Percentiles rank a stretch among this genome's conserved stretches.
phyloP scores from a whole-genome alignment of 257 asterid genomes.

The Rauvolfia tetraphylla region DNA sequence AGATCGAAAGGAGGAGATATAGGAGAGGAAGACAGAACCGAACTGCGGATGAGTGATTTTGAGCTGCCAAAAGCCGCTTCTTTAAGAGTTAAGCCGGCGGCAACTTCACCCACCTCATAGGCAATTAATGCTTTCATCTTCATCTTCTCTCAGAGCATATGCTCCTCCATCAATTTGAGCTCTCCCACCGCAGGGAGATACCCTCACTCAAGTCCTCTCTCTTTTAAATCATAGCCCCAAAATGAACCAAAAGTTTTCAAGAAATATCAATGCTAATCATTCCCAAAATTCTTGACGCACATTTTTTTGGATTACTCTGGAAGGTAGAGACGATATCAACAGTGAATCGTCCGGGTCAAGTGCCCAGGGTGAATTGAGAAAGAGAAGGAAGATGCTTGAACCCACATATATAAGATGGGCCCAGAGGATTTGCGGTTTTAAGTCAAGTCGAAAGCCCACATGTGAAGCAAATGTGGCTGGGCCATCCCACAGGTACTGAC shows the following conservation, averaged over 20 bases:
- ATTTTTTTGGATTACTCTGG: too few relatives aligned
- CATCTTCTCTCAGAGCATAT: background rate
- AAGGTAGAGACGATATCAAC: too few relatives aligned
- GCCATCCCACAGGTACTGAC: too few relatives aligned
- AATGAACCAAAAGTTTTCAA: background rate
- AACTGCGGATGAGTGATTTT: background rate
- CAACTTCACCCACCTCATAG: slow-evolving; percentile 22
- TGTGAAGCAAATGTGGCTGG: background rate
- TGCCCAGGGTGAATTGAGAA: background rate
- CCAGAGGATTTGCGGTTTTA: background rate
- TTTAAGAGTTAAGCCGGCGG: slow-evolving; percentile 1
- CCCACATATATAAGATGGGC: background rate
- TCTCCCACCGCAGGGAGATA: background rate
- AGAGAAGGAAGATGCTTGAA: background rate
- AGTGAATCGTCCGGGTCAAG: too few relatives aligned
- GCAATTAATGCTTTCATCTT: background rate
- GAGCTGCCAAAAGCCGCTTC: slow-evolving; percentile 17
- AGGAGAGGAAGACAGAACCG: background rate
- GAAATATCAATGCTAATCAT: background rate
- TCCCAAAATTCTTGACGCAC: too few relatives aligned
- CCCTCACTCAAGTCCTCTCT: slow-evolving; percentile 30
- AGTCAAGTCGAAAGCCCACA: background rate
- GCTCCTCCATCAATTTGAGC: background rate
- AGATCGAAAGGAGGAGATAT: background rate
- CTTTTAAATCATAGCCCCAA: slow-evolving; percentile 27